Percentiles rank a stretch among this genome's conserved stretches.
These are phyloP conservation scores for Lophium mytilinum DNA, from an alignment of 495 filamentous ascomycete species.

Conservation along the genomic window DNA sequence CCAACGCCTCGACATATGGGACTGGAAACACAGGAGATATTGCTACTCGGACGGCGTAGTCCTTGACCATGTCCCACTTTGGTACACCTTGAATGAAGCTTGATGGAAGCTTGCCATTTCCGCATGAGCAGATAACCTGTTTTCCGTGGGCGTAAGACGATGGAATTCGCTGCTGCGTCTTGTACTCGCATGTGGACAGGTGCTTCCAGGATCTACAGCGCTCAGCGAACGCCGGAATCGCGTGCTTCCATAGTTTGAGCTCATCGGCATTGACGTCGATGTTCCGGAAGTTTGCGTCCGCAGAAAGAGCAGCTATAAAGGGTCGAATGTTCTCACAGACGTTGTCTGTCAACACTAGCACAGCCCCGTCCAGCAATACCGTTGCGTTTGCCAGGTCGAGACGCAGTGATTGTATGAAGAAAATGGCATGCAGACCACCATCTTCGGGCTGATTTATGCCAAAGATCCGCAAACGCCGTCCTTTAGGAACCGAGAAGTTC, in stretches of 20 bases:
- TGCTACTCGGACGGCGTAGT: slow-evolving; percentile 22
- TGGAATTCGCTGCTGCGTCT: not conserved
- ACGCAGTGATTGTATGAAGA: not conserved
- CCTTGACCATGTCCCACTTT: slow-evolving; percentile 19
- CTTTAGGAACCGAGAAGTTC: not conserved
- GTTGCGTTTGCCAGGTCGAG: slow-evolving; percentile 28
- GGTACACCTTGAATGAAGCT: slow-evolving; percentile 15
- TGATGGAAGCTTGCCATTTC: slow-evolving; percentile 27
- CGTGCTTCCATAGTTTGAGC: not conserved
- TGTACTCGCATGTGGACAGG: not conserved
- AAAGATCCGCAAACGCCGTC: not conserved
- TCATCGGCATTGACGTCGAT: not conserved
- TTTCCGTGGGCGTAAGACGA: slow-evolving; percentile 24
- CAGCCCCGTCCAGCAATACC: slow-evolving; percentile 42
- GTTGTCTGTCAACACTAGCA: slow-evolving; percentile 37
- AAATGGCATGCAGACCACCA: not conserved
- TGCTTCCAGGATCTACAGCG: not conserved
- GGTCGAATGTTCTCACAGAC: slow-evolving; percentile 25
- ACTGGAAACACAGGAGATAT: slow-evolving; percentile 20
- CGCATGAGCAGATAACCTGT: slow-evolving; percentile 33
- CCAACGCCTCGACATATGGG: not conserved
- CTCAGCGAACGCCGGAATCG: not conserved
- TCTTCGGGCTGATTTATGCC: not conserved
- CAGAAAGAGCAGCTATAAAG: slow-evolving; percentile 28
- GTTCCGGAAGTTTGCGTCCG: slow-evolving; percentile 8